A percentile compares a stretch with the other conserved stretches of the same genome.
These are phyloP conservation scores for Pseudotulostoma volvatum DNA, from an alignment of 495 filamentous ascomycete species.

Conservation along the genomic window DNA sequence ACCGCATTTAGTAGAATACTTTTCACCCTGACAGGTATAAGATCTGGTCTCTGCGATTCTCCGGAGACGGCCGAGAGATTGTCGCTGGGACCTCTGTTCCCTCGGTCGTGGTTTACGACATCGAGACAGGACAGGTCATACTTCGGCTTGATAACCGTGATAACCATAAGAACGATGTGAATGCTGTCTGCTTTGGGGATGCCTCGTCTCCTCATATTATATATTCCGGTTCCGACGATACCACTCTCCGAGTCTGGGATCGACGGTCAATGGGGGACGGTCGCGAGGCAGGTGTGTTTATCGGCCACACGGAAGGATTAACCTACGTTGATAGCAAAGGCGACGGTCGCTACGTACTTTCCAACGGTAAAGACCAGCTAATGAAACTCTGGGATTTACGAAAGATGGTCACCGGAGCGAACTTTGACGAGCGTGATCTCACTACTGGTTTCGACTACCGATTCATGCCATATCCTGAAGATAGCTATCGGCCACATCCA, in stretches of 20 bases:
- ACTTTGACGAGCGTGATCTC: slow-evolving; percentile 39
- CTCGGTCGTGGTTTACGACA: slow-evolving; percentile 83
- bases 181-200: slow-evolving; percentile 93
- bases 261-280: slow-evolving; percentile 74
- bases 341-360: slow-evolving; percentile 85
- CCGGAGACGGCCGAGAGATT: slow-evolving; percentile 78
- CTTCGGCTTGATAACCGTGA: slow-evolving; percentile 53
- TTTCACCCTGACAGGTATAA: too few relatives aligned
- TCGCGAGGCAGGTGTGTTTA: slow-evolving; percentile 78
- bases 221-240: slow-evolving; percentile 81
- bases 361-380: slow-evolving; percentile 88
- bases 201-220: slow-evolving; percentile 79
- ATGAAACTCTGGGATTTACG: slow-evolving; percentile 97
- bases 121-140: slow-evolving; percentile 58
- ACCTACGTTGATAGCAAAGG: slow-evolving; percentile 96
- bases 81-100: slow-evolving; percentile 71
- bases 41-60: slow-evolving; percentile 88
- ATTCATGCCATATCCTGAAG: slow-evolving; percentile 47
- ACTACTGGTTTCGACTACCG: slow-evolving; percentile 78
- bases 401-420: slow-evolving; percentile 56
- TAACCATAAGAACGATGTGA: slow-evolving; percentile 69
- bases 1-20: slow-evolving; percentile 3
- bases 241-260: slow-evolving; percentile 77
- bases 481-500: slow-evolving; percentile 57
- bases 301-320: slow-evolving; percentile 85